These are phyloP conservation scores for Bacterosira constricta DNA, from an alignment of 108 stramenopile species.

Conservation along the genomic window DNA sequence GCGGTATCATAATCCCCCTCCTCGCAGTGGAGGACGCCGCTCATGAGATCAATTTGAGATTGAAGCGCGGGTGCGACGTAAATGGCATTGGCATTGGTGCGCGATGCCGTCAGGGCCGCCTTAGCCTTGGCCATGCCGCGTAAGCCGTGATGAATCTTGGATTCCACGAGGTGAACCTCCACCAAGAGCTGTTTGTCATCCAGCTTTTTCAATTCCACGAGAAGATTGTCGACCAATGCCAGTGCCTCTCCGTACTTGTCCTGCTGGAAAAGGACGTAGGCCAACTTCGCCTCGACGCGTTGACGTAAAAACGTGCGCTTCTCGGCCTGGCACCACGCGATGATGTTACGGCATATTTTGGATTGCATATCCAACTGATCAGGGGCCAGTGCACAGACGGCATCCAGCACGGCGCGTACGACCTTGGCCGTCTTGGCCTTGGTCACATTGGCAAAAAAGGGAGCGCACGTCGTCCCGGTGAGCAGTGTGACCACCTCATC, in stretches of 20 bases:
- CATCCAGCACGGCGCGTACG: conserved; percentile 94
- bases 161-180: conserved; percentile 96
- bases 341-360: conserved; percentile 86
- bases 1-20: conserved; percentile 99
- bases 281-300: conserved; percentile 95
- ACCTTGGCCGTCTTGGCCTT: conserved; percentile 99
- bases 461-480: conserved; percentile 51
- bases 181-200: conserved; percentile 99
- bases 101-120: conserved; percentile 96
- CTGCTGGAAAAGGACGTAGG: conserved; percentile 83
- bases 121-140: conserved; percentile 97
- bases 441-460: conserved; percentile 90
- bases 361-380: conserved; percentile 85
- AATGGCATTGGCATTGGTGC: conserved; percentile 96
- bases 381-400: conserved; percentile 88
- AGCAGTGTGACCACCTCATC: conserved; percentile 88
- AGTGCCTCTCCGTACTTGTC: conserved; percentile 87
- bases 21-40: conserved; percentile 96
- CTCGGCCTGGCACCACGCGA: conserved; percentile 91
- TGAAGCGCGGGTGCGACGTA: conserved; percentile 95
- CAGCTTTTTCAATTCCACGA: conserved; percentile 96
- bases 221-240: conserved; percentile 81
- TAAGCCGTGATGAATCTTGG: conserved; percentile 94
- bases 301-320: conserved; percentile 97
- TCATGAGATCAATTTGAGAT: conserved; percentile 96